Percentiles rank a stretch among this genome's conserved stretches.
Evolutionary conservation across 2,329 filamentous ascomycete genomes (phyloP).

Genomic region (Immersiporthe knoxdaviesiana): DNA sequence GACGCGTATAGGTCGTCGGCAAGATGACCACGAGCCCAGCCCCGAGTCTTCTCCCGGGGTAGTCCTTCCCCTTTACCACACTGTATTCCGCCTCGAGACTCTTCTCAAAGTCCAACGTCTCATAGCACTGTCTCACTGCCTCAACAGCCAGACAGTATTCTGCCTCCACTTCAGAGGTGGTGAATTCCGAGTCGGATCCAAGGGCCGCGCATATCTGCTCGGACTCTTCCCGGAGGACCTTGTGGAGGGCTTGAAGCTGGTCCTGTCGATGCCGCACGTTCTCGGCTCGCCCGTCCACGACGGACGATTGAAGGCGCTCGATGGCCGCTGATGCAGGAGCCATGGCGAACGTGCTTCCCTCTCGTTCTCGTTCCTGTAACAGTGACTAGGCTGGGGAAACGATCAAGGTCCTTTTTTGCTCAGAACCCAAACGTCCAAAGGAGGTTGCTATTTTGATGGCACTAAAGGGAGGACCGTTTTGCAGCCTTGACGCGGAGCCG

Average conservation of each 20-base stretch:
- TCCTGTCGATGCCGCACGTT: conserved; percentile 44
- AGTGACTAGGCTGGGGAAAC: not conserved
- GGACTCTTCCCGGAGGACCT: conserved; percentile 36
- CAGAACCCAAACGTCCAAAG: not conserved
- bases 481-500: not conserved
- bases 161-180: conserved; percentile 39
- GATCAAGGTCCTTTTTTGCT: not conserved
- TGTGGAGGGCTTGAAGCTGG: conserved; percentile 44
- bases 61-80: conserved; percentile 35
- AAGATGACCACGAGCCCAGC: conserved; percentile 40
- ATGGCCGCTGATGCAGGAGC: conserved; percentile 29
- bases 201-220: conserved; percentile 39
- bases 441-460: not conserved
- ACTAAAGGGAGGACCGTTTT: not conserved
- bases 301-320: conserved; percentile 39
- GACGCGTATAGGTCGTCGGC: conserved; percentile 37
- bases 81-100: conserved; percentile 39
- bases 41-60: conserved; percentile 31
- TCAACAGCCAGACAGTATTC: conserved; percentile 39
- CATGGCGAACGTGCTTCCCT: conserved; percentile 4
- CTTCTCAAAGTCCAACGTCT: conserved; percentile 35
- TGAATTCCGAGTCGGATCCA: conserved; percentile 36
- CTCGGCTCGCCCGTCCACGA: conserved; percentile 43
- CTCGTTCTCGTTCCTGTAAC: not conserved
- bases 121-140: conserved; percentile 37